These are phyloP conservation scores for Aristolochia contorta DNA, from an alignment of 164 flowering plant species.

Conservation along the genomic window DNA sequence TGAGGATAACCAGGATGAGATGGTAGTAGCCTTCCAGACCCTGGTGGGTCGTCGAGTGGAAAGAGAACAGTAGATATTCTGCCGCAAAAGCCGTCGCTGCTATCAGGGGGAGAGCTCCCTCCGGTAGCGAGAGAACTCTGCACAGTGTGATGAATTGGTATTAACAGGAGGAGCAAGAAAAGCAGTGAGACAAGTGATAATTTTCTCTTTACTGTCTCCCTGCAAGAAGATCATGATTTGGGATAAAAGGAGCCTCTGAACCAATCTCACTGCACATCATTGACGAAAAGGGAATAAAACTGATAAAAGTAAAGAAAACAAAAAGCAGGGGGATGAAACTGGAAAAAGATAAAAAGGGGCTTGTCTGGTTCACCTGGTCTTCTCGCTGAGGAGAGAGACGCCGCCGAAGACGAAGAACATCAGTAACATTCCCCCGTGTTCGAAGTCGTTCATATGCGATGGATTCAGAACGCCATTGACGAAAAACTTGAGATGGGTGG, in stretches of 20 bases:
- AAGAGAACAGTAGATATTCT: conserved; percentile 81
- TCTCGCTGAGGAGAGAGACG: conserved; percentile 52
- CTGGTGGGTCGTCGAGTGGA: conserved; percentile 84
- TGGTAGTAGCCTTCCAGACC: conserved; percentile 98
- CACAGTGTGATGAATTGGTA: background rate
- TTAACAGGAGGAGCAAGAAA: no score
- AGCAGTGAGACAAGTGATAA: no score
- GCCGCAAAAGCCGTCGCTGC: conserved; percentile 78
- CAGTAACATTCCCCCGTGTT: conserved; percentile 92
- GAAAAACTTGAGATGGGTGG: conserved; percentile 77
- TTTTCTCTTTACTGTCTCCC: no score
- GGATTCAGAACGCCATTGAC: conserved; percentile 86
- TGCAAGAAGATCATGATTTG: no score
- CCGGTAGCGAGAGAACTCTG: conserved; percentile 71
- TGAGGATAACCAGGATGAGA: conserved; percentile 71
- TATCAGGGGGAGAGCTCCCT: conserved; percentile 73
- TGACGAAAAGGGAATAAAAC: background rate
- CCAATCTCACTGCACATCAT: no score
- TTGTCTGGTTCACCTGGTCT: conserved; percentile 43
- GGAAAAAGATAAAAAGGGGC: background rate
- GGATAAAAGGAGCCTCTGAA: no score
- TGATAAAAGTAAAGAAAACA: background rate
- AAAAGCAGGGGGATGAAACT: background rate
- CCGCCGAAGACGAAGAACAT: conserved; percentile 89
- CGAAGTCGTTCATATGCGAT: conserved; percentile 85